These are phyloP conservation scores for Apophysomyces trapeziformis DNA, from an alignment of 371 early-diverging fungal genomes.

Conservation along the genomic window DNA sequence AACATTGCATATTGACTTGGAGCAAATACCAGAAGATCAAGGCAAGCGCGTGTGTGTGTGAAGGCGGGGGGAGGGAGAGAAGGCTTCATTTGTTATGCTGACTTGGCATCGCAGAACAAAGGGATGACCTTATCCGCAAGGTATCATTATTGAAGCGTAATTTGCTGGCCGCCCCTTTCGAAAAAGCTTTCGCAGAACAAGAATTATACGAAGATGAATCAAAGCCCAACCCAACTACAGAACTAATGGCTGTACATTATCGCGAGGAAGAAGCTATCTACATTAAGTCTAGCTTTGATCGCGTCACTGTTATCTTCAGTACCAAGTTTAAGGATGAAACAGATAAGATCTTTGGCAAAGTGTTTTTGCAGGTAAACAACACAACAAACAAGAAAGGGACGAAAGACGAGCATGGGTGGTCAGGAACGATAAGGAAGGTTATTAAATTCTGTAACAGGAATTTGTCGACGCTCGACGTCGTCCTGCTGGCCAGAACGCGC, in stretches of 20 bases:
- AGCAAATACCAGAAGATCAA: conserved; percentile 70
- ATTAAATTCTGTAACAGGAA: conserved; percentile 64
- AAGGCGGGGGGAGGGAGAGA: not conserved
- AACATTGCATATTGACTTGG: conserved; percentile 81
- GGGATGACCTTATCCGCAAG: conserved; percentile 77
- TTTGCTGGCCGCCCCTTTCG: conserved; percentile 92
- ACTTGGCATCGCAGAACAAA: conserved; percentile 28
- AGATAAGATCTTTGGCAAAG: conserved; percentile 93
- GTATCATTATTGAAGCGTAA: conserved; percentile 91
- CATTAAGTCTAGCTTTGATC: conserved; percentile 87
- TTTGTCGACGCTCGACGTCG: conserved; percentile 97
- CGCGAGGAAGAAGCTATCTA: conserved; percentile 94
- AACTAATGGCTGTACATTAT: conserved; percentile 90
- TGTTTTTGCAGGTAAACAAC: conserved; percentile 87
- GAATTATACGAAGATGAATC: conserved; percentile 71
- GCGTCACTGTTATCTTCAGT: conserved; percentile 96
- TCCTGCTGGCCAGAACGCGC: conserved; percentile 90
- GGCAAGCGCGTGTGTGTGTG: conserved; percentile 47
- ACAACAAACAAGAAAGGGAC: not conserved
- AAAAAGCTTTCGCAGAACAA: conserved; percentile 88
- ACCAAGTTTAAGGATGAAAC: conserved; percentile 97
- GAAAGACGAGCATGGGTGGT: not conserved
- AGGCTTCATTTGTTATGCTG: not conserved
- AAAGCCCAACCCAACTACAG: conserved; percentile 60
- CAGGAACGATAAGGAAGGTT: too few species aligned